Percentiles rank a stretch among this genome's conserved stretches.
These are phyloP conservation scores for Schizosaccharomyces lindneri DNA, from an alignment of 805 yeast species.

Conservation along the genomic window DNA sequence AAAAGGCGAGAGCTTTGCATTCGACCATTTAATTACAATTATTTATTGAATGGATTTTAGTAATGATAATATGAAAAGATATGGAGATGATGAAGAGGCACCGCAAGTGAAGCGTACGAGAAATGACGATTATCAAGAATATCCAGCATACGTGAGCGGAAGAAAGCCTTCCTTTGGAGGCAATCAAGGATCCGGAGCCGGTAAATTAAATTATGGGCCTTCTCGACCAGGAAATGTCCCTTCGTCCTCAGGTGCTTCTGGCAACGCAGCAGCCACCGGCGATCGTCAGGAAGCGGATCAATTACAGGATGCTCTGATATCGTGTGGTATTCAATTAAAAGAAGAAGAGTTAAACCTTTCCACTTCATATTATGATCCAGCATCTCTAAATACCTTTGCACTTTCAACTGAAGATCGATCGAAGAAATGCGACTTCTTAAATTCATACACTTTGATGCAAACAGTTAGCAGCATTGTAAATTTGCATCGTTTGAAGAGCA, in stretches of 20 bases:
- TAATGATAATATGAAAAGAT: neutral
- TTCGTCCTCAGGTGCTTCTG: neutral
- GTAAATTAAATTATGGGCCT: too few relatives aligned
- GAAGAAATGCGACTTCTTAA: neutral
- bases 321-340: neutral
- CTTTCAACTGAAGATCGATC: constrained; percentile 1
- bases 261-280: neutral
- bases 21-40: too few relatives aligned
- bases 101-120: too few relatives aligned
- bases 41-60: neutral
- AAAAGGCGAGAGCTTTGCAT: too few relatives aligned
- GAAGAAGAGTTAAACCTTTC: constrained; percentile 1
- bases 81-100: neutral
- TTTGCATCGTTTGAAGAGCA: neutral
- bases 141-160: neutral
- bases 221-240: neutral
- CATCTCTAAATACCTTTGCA: neutral
- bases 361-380: neutral
- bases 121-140: neutral
- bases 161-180: neutral
- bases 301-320: neutral
- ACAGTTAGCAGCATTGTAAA: neutral
- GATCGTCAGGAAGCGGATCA: neutral
- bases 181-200: neutral
- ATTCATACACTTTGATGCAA: neutral